Evolutionary conservation across 2,329 filamentous ascomycete species (phyloP), one percentile per base, ranked within the genome.

Genomic region (Colletotrichum filicis): DNA sequence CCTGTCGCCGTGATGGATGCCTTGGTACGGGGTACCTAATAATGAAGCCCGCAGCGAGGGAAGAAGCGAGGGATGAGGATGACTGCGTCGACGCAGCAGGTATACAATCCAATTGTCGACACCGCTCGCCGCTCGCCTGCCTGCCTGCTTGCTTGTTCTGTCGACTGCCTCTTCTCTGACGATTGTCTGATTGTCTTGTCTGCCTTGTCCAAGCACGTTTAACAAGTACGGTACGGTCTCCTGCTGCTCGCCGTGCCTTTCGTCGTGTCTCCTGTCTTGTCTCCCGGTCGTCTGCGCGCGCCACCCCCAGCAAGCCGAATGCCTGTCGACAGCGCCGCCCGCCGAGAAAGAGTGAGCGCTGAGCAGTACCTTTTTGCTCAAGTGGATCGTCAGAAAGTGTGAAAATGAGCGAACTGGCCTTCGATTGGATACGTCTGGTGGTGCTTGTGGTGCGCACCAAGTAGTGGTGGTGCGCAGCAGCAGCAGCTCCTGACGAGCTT

Each of bases 161-260:
- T 53, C 46, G 60, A 35, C 22, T n/a, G 42, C 28, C 26, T 42
- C 22, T 12, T 19, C 19, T 46, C 42, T 42, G 61, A 4, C 12
- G 28, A 11, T n/a, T 56, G 30, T 65, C 52, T 55, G 61, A 22
- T 56, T 61, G 42, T 37, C 37, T n/a, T 24, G 52, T 24, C 11
- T 28, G 26, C 28, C 26, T 42, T 14, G 28, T 19, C 24, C 4
- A 30, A 49, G 30, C 14, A 11, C 42, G 9, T 42, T 46, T 28
- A 49, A 16, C 37, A 19, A 42, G 37, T 42, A 42, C 32, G 35
- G 35, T 16, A 37, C 37, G 14, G 26, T 52, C 37, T 52, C 37
- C 60, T 67, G 68, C 64, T 60, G 66, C 22, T 37, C 59, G 35
- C 63, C 63, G 68, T 67, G 37, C 63, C 19, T 61, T 61, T 52